A percentile compares a stretch with the other conserved stretches of the same genome.
Evolutionary conservation across 306 rosid species (phyloP).

Genomic region (Clitoria ternatea): DNA sequence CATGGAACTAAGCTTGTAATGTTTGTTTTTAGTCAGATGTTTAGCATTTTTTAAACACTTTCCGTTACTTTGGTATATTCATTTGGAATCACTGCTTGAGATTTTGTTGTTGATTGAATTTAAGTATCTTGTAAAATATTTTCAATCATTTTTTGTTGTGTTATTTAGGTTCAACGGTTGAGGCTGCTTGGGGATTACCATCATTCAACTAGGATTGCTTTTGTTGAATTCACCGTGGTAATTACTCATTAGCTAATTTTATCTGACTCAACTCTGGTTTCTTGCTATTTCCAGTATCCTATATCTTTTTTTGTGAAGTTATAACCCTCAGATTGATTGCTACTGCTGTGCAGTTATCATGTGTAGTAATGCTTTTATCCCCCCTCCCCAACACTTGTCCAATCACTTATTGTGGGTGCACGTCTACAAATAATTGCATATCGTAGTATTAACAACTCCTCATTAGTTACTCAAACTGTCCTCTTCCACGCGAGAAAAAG

Average conservation of each 20-base stretch:
- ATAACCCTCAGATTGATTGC: not conserved
- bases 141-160: conserved; percentile 14
- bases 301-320: conserved; percentile 4
- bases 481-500: not conserved
- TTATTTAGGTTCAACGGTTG: conserved; percentile 78
- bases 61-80: conserved; percentile 5
- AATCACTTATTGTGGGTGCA: not conserved
- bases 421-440: too few species aligned
- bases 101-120: conserved; percentile 12
- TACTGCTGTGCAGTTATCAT: conserved; percentile 6
- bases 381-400: not conserved
- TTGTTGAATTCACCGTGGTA: conserved; percentile 89
- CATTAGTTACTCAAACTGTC: not conserved
- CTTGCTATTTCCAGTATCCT: not conserved
- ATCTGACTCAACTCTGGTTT: not conserved
- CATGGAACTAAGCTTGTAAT: not conserved
- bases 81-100: conserved; percentile 59
- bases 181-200: conserved; percentile 98
- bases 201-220: conserved; percentile 94
- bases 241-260: conserved; percentile 9
- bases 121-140: not conserved
- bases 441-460: not conserved
- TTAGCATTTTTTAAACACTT: conserved; percentile 9
- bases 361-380: not conserved
- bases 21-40: conserved; percentile 12